phyloP scores from a whole-genome alignment of 1,284 basidiomycete genomes.

The Leccinum pachyderme region DNA sequence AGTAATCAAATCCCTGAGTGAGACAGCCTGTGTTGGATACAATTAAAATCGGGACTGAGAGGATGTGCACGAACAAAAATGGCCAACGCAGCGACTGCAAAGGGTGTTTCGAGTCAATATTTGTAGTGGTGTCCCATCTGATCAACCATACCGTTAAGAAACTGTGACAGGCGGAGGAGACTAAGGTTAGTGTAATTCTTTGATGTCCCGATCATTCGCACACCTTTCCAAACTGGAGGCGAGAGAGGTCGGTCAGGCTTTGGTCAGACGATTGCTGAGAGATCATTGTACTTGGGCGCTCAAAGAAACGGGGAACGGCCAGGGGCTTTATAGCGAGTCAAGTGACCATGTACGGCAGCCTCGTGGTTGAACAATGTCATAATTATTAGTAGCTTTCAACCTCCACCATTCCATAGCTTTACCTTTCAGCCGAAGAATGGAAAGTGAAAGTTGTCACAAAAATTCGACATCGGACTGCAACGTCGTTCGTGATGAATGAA shows the following conservation, averaged over 20 bases:
- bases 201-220: not conserved
- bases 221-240: slow-evolving; percentile 22
- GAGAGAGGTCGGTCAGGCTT: not conserved
- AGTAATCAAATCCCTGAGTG: not conserved
- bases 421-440: no score
- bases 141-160: slow-evolving; percentile 20
- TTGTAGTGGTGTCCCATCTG: not conserved
- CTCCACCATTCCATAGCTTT: no score
- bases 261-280: not conserved
- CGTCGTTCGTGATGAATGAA: no score
- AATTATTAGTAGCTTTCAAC: no score
- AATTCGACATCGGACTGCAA: no score
- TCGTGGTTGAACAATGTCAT: no score
- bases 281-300: not conserved
- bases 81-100: slow-evolving; percentile 20
- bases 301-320: not conserved
- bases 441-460: no score
- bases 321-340: no score
- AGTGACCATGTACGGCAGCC: no score
- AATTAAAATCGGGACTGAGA: not conserved
- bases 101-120: not conserved
- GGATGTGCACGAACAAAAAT: slow-evolving; percentile 14
- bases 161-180: slow-evolving; percentile 4
- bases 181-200: not conserved
- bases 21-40: not conserved